These are phyloP conservation scores for Aureobasidium namibiae DNA, from an alignment of 2,329 filamentous ascomycete genomes.

Conservation along the genomic window DNA sequence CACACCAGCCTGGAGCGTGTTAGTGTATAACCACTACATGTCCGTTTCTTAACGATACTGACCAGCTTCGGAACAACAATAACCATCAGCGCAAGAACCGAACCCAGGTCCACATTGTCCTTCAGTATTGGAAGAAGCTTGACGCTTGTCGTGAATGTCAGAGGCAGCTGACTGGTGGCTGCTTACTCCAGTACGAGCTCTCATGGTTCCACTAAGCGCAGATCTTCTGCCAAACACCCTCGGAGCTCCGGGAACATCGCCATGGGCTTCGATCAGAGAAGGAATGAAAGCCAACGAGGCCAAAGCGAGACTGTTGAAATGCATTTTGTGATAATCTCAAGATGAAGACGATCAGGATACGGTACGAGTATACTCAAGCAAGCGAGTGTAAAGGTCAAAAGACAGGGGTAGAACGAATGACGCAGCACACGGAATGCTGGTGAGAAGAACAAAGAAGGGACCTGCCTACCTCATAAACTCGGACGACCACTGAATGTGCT, in stretches of 20 bases:
- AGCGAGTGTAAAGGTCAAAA: background rate
- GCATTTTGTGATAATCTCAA: background rate
- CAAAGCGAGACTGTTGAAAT: conserved; percentile 4
- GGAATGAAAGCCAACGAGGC: background rate
- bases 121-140: conserved; percentile 8
- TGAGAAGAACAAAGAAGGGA: background rate
- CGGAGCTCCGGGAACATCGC: conserved; percentile 1
- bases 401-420: background rate
- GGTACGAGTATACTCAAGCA: background rate
- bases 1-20: conserved; percentile 31
- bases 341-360: background rate
- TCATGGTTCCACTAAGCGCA: background rate
- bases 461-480: background rate
- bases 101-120: conserved; percentile 2
- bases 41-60: background rate
- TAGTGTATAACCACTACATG: background rate
- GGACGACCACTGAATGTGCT: background rate
- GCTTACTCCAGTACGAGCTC: background rate
- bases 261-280: background rate
- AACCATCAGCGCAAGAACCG: conserved; percentile 9
- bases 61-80: conserved; percentile 11
- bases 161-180: background rate
- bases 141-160: background rate
- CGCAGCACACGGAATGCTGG: background rate
- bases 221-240: conserved; percentile 5